These are phyloP conservation scores for Sphaerulina musiva DNA, from an alignment of 2,329 filamentous ascomycete genomes.

Conservation along the genomic window DNA sequence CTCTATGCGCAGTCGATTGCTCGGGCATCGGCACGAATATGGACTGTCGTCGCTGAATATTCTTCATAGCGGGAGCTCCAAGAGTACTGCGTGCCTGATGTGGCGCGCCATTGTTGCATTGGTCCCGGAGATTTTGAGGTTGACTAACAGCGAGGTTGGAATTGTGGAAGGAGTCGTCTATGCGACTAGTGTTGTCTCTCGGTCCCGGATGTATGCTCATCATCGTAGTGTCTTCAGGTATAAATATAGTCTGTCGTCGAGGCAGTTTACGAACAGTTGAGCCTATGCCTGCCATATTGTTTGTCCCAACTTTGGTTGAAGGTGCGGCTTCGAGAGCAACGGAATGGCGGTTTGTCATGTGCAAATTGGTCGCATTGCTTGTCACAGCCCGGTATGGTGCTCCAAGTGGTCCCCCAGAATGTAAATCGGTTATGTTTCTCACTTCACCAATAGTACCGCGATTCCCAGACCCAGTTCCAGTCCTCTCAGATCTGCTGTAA, in stretches of 20 bases:
- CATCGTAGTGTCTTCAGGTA: slow-evolving; percentile 48
- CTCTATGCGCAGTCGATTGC: background rate
- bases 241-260: slow-evolving; percentile 46
- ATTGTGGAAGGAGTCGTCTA: slow-evolving; percentile 31
- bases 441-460: background rate
- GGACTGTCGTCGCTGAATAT: background rate
- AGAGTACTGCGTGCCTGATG: background rate
- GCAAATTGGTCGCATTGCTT: background rate
- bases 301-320: background rate
- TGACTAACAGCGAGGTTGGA: background rate
- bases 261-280: slow-evolving; percentile 31
- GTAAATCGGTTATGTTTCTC: background rate
- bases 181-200: slow-evolving; percentile 22
- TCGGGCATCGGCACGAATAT: background rate
- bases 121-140: background rate
- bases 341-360: background rate
- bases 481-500: background rate
- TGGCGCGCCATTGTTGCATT: too few relatives aligned
- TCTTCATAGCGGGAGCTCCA: background rate
- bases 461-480: background rate
- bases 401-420: background rate
- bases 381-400: background rate
- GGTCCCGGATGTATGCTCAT: slow-evolving; percentile 48
- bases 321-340: background rate
- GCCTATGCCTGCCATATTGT: background rate